These are phyloP conservation scores for Macrocybe gigantea DNA, from an alignment of 768 basidiomycete genomes.

Conservation along the genomic window DNA sequence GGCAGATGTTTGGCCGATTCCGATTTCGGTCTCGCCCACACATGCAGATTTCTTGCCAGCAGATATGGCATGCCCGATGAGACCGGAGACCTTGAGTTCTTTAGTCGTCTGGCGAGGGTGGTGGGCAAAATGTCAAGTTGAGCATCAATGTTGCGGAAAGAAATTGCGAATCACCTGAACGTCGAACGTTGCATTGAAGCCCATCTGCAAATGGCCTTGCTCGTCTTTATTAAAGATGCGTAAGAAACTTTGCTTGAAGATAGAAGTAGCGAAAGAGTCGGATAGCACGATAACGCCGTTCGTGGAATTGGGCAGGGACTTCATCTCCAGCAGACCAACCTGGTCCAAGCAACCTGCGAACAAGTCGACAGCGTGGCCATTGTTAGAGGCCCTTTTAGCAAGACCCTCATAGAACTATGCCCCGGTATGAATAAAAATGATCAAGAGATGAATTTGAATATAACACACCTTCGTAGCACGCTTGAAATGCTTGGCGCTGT, in stretches of 20 bases:
- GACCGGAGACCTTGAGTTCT: slow-evolving; percentile 95
- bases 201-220: slow-evolving; percentile 90
- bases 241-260: slow-evolving; percentile 98
- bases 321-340: slow-evolving; percentile 97
- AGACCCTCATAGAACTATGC: slow-evolving; percentile 90
- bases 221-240: slow-evolving; percentile 91
- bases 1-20: slow-evolving; percentile 96
- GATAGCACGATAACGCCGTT: slow-evolving; percentile 96
- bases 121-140: background rate
- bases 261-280: slow-evolving; percentile 95
- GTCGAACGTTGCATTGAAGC: slow-evolving; percentile 98
- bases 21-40: slow-evolving; percentile 98
- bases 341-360: slow-evolving; percentile 98
- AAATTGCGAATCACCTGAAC: slow-evolving; percentile 61
- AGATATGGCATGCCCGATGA: slow-evolving; percentile 97
- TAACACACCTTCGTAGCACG: slow-evolving; percentile 81
- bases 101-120: slow-evolving; percentile 74
- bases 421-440: slow-evolving; percentile 8
- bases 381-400: slow-evolving; percentile 87
- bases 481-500: slow-evolving; percentile 96
- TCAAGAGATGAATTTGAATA: background rate
- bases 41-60: slow-evolving; percentile 94
- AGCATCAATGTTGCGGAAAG: background rate
- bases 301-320: slow-evolving; percentile 88
- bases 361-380: slow-evolving; percentile 91